Evolutionary conservation across 192 early-diverging fungal species (phyloP), one percentile per base, ranked within the genome.

Genomic region (Paraglomus brasilianum): DNA sequence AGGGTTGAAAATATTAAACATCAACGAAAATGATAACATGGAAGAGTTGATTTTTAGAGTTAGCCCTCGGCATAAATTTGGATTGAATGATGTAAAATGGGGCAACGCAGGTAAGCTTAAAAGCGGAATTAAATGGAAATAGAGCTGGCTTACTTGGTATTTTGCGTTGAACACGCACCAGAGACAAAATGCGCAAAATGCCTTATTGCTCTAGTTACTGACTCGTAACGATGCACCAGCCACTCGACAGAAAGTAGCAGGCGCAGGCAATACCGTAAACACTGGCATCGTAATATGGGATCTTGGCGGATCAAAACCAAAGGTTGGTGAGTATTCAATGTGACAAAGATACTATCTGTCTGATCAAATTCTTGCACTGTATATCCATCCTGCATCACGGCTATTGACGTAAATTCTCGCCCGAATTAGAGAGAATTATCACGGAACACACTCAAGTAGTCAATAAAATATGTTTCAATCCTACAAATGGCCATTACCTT

Each of bases 391-490:
- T 44, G 44, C 19, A 9, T 41, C 5, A 50, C n/a, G 5, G 39
- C 19, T 50, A 21, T 49, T 49, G 19, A 67, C 38, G 30, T 62
- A 41, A 10, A 17, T 38, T 9, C 14, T 44, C 8, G 1, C 30
- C 30, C 30, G 30, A 10, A 21, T 41, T 85, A 85, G 91, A 89
- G 42, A 61, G 86, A 22, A 76, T 83, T 2, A 83, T 94, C 50
- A 85, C 75, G 15, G 91, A 90, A 52, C 91, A 93, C 69, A 69
- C 81, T 7, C 83, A 87, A 62, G 83, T 84, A 7, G 89, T 94
- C 8, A 90, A 92, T 78, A 75, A 89, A n/a, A 83, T 94, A 49
- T 87, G 81, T 19, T 91, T 94, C 73, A 88, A 88, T 57, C 90
- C 91, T 0, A 85, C 79, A 0, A 86, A 92, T 41, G 83, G 82